Base-by-base conservation (phyloP, 768 basidiomycete species). In the Trichaptum fuscoviolaceum region DNA sequence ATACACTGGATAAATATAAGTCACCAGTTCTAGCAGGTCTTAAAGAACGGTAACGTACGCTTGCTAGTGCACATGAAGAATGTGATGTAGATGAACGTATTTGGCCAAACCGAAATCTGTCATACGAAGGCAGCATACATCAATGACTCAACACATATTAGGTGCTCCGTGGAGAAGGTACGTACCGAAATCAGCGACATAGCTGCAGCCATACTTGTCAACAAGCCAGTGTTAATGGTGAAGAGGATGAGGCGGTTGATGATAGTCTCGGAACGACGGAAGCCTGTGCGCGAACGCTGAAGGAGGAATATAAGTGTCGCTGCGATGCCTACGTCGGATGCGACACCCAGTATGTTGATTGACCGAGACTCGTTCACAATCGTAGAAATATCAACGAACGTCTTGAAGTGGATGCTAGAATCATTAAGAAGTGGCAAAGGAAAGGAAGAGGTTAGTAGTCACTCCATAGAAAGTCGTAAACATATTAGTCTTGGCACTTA, bases 51-150 rank as follows among this genome's bases (percentile, higher is more conserved):
- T 69, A 9, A 81, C 86, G 71, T 72, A 88, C 87, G 72, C 64
- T 86, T 79, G 24, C 86, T 85, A 52, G 86, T 81, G 71, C 80
- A 83, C 68, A 86, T 87, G 72, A 83, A 88, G 74, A 87, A 88
- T 1, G 79, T 74, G 60, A 87, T 83, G 67, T 87, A 88, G 64
- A 86, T 72, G 75, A 85, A 84, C 0, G 85, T 82, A 1, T 78
- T 42, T 0, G 80, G 81, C 35, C 82, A 81, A 20, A 78, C 76
- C 15, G 76, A 67, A 70, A 86, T 86, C 85, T 87, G 57, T 15
- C 42, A 67, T 65, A 64, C 62, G n/a, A n/a, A n/a, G n/a, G n/a
- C n/a, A n/a, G n/a, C 35, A 20, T 18, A 24, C n/a, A 35, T 63
- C 23, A 24, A n/a, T n/a, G 7, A 23, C n/a, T n/a, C n/a, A n/a